phyloP scores from a whole-genome alignment of 495 filamentous ascomycete genomes.

The Penicillium paxilli region DNA sequence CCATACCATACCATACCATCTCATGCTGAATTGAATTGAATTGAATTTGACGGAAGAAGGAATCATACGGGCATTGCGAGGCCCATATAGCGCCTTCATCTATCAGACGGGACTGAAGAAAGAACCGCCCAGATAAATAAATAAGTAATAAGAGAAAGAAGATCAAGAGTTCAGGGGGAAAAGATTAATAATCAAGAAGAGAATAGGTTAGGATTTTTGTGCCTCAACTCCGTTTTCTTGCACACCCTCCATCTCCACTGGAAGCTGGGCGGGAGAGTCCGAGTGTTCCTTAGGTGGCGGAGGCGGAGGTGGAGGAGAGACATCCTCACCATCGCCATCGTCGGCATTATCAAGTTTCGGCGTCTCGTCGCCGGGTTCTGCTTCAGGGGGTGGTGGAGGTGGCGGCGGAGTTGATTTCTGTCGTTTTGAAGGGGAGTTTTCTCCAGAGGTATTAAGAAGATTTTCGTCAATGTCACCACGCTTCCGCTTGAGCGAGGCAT shows the following conservation, averaged over 20 bases:
- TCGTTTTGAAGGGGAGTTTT: background rate
- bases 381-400: background rate
- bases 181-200: background rate
- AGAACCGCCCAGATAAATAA: too few species aligned
- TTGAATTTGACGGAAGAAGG: too few species aligned
- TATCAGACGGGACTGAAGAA: too few species aligned
- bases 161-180: too few species aligned
- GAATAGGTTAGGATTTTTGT: background rate
- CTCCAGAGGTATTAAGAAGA: background rate
- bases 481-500: background rate
- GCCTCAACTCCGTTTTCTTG: background rate
- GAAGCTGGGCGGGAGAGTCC: background rate
- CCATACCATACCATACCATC: too few species aligned
- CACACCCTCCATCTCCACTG: background rate
- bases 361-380: background rate
- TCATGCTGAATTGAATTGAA: too few species aligned
- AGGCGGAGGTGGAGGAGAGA: background rate
- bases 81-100: too few species aligned
- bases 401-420: background rate
- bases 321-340: background rate
- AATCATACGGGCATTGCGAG: too few species aligned
- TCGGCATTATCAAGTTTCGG: background rate
- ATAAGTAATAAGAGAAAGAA: too few species aligned
- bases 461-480: background rate
- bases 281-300: background rate